phyloP scores from a whole-genome alignment of 2,329 filamentous ascomycete species.

The Botrytis paeoniae region DNA sequence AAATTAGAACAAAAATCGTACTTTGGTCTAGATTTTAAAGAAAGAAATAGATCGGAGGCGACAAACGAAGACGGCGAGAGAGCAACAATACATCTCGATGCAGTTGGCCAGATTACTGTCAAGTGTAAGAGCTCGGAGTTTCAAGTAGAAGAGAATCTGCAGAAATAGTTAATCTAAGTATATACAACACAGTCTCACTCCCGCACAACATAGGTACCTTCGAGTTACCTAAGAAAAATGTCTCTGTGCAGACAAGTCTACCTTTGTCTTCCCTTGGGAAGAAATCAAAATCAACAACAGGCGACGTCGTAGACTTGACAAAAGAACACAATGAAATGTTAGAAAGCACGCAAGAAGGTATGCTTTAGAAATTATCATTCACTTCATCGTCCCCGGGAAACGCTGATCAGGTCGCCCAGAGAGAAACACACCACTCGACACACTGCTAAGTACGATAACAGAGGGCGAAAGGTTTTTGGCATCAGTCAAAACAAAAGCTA shows the following conservation, averaged over 20 bases:
- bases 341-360: not conserved
- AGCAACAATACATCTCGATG: not conserved
- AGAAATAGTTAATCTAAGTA: not conserved
- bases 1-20: too few species aligned
- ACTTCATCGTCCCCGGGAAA: not conserved
- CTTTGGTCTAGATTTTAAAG: not conserved
- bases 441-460: not conserved
- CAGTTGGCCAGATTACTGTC: not conserved
- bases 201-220: fast-evolving
- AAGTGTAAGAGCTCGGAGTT: not conserved
- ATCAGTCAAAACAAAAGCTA: not conserved
- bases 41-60: not conserved
- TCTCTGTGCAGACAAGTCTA: not conserved
- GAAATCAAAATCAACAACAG: too few species aligned
- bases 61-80: not conserved
- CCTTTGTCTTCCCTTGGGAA: not conserved
- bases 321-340: not conserved
- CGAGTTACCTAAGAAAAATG: fast-evolving
- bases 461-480: not conserved
- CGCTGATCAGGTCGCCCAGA: not conserved
- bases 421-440: not conserved
- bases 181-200: not conserved
- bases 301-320: too few species aligned
- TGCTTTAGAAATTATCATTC: not conserved
- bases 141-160: too few species aligned